Evolutionary conservation across 768 basidiomycete species (phyloP).

Genomic region (Termitomyces sp.): DNA sequence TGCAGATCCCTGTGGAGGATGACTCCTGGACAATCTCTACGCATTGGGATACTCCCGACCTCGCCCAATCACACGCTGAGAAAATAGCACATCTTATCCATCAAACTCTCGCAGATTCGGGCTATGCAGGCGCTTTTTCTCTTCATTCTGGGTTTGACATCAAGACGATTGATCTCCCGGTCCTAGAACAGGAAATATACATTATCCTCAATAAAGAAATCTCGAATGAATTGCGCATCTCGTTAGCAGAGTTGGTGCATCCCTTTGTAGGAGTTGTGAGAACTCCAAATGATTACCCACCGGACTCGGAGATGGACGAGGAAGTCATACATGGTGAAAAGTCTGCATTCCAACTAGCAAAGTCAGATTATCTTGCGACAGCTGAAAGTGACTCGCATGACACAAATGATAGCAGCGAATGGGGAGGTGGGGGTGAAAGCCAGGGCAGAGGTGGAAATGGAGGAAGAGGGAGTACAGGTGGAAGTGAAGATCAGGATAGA

Average conservation of each 20-base stretch:
- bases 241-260: no score
- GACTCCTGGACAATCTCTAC: neutral
- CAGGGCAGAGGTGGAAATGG: neutral
- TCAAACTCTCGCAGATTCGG: neutral
- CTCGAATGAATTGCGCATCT: neutral
- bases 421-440: neutral
- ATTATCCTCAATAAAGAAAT: neutral
- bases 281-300: neutral
- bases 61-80: neutral
- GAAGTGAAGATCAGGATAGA: no score
- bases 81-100: neutral
- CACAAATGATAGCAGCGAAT: neutral
- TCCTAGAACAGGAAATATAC: constrained; percentile 1
- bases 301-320: neutral
- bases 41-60: neutral
- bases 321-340: neutral
- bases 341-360: no score
- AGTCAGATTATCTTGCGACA: no score
- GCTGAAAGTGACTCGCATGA: neutral
- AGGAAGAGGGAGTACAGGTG: neutral
- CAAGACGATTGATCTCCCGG: neutral
- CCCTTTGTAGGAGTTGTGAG: neutral
- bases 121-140: neutral
- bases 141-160: neutral
- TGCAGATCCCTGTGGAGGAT: no score